These are phyloP conservation scores for Neurospora sp. DNA, from an alignment of 495 filamentous ascomycete species.

Conservation along the genomic window DNA sequence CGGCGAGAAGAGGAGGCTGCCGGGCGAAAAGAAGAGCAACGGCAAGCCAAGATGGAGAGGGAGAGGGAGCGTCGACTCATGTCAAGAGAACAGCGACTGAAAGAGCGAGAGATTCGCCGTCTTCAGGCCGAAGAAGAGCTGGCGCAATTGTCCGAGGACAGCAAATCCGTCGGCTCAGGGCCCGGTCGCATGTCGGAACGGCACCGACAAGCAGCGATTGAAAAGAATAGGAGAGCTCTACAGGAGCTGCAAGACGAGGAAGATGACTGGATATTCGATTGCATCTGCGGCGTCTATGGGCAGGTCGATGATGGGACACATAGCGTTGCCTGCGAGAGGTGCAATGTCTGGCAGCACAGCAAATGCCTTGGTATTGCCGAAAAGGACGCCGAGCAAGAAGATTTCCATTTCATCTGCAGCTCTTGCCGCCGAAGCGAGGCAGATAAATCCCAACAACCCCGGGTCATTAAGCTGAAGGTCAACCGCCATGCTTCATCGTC, in stretches of 20 bases:
- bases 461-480: slow-evolving; percentile 63
- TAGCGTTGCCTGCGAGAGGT: slow-evolving; percentile 89
- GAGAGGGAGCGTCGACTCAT: slow-evolving; percentile 74
- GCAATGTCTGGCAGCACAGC: slow-evolving; percentile 95
- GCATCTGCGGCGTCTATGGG: slow-evolving; percentile 80
- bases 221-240: slow-evolving; percentile 62
- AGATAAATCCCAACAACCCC: slow-evolving; percentile 26
- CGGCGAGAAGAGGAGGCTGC: slow-evolving; percentile 52
- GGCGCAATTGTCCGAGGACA: slow-evolving; percentile 65
- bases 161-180: slow-evolving; percentile 51
- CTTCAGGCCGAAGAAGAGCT: slow-evolving; percentile 76
- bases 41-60: slow-evolving; percentile 53
- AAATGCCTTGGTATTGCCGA: slow-evolving; percentile 74
- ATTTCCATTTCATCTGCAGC: slow-evolving; percentile 82
- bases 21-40: slow-evolving; percentile 58
- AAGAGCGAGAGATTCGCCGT: slow-evolving; percentile 72
- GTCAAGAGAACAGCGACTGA: slow-evolving; percentile 74
- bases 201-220: slow-evolving; percentile 66
- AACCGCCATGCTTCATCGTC: slow-evolving; percentile 42
- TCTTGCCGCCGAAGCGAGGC: slow-evolving; percentile 52
- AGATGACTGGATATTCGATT: slow-evolving; percentile 92
- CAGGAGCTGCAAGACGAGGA: slow-evolving; percentile 61
- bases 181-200: slow-evolving; percentile 66
- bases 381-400: slow-evolving; percentile 67
- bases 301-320: slow-evolving; percentile 89